Evolutionary conservation across 768 basidiomycete genomes (phyloP), one percentile per base, ranked within the genome.

Genomic region (Lentinula boryana): DNA sequence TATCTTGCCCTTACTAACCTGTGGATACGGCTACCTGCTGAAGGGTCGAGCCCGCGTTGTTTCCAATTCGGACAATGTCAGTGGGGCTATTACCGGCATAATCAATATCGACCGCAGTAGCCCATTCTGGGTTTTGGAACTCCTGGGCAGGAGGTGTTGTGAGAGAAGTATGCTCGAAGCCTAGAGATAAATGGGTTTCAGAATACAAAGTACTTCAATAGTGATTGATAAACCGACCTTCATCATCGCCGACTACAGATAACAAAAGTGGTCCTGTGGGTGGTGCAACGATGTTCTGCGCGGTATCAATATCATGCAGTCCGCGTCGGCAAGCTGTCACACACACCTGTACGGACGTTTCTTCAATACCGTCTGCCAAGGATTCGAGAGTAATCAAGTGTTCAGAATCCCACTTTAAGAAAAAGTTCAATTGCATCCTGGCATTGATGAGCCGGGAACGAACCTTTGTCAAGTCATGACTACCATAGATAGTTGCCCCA

Each of bases 311-410:
- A 55, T 13, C 13, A 23, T 15, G 18, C 21, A 15, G 7, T 8
- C 15, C 2, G 40, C 23, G 12, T 43, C 43, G 5, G 3, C 12
- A 10, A 33, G 16, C n/a, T 13, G 40, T n/a, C 6, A 33, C 5
- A 43, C 23, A 18, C 27, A 56, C 80, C 60, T 77, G 77, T 4
- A 87, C 76, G 12, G 85, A 75, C 0, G 81, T 84, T 68, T 88
- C 84, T 71, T 88, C 86, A 15, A 88, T 75, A 4, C 87, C 87
- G 64, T 85, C 81, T 1, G 86, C 86, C 35, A 86, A 72, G 0
- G 83, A 81, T 53, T 82, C 75, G 58, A 88, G 71, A 0, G 84
- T 81, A 27, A 88, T 77, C 60, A 84, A 86, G 67, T 80, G 85
- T 3, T 64, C 66, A 0, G 79, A 76, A 66, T 87, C 86, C 86